A percentile compares a stretch with the other conserved stretches of the same genome.
phyloP scores from a whole-genome alignment of 768 basidiomycete genomes.

The Lentinula sp. region DNA sequence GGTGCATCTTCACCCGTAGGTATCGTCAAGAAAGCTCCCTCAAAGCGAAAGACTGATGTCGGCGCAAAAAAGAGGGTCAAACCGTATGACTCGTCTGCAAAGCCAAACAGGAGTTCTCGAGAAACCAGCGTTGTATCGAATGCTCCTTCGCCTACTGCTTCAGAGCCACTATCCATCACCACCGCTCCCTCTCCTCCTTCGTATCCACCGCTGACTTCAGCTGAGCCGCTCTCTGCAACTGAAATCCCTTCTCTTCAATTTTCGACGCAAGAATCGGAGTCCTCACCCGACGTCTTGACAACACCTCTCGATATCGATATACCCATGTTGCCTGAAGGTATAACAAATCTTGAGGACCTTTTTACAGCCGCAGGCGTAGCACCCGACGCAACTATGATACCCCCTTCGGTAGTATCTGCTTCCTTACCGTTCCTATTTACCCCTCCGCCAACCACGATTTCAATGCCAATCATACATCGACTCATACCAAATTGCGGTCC shows the following conservation, averaged over 20 bases:
- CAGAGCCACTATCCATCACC: conserved; percentile 26
- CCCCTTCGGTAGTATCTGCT: conserved; percentile 2
- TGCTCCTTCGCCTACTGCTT: conserved; percentile 39
- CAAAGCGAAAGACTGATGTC: conserved; percentile 48
- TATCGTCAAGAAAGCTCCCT: conserved; percentile 18
- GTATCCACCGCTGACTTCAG: neutral
- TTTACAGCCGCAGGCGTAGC: conserved; percentile 10
- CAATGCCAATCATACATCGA: conserved; percentile 73
- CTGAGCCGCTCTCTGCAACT: conserved; percentile 9
- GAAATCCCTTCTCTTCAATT: conserved; percentile 29
- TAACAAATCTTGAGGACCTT: conserved; percentile 10
- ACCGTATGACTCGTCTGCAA: conserved; percentile 56
- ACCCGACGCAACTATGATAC: conserved; percentile 15
- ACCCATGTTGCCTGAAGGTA: conserved; percentile 27
- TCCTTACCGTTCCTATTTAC: conserved; percentile 45
- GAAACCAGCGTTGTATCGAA: conserved; percentile 49
- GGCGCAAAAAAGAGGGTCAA: conserved; percentile 56
- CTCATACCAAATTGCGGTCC: conserved; percentile 83
- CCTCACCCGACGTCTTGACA: conserved; percentile 41
- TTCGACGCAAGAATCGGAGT: conserved; percentile 36
- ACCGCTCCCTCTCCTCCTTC: conserved; percentile 39
- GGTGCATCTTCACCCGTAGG: conserved; percentile 5
- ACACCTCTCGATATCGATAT: conserved; percentile 37
- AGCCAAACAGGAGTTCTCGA: conserved; percentile 34
- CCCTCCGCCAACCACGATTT: conserved; percentile 54